These are phyloP conservation scores for Fusarium decemcellulare DNA, from an alignment of 2,329 filamentous ascomycete genomes.

Conservation along the genomic window DNA sequence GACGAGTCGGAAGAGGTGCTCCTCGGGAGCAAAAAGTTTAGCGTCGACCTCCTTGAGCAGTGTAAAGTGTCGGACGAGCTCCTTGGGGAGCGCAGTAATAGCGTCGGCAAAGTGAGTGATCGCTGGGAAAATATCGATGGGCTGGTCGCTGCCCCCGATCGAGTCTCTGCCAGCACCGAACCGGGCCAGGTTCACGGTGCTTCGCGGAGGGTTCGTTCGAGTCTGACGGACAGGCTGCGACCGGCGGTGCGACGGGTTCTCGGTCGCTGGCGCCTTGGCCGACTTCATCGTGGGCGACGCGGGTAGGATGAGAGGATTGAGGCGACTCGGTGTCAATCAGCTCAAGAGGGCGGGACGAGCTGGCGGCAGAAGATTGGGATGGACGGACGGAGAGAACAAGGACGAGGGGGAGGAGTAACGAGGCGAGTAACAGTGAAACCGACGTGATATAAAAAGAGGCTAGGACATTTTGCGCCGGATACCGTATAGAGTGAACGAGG, in stretches of 20 bases:
- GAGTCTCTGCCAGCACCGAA: slow-evolving; percentile 60
- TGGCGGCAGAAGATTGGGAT: slow-evolving; percentile 33
- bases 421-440: slow-evolving; percentile 41
- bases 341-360: slow-evolving; percentile 39
- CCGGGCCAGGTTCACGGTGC: slow-evolving; percentile 63
- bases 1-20: slow-evolving; percentile 83
- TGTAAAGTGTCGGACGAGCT: slow-evolving; percentile 96
- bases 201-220: slow-evolving; percentile 74
- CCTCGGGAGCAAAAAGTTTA: slow-evolving; percentile 92
- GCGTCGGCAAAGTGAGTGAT: slow-evolving; percentile 88
- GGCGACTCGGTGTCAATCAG: slow-evolving; percentile 38
- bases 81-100: slow-evolving; percentile 91
- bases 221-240: slow-evolving; percentile 76
- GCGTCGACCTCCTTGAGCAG: slow-evolving; percentile 98
- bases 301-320: slow-evolving; percentile 32
- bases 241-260: slow-evolving; percentile 67
- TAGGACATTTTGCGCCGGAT: slow-evolving; percentile 46
- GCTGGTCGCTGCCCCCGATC: slow-evolving; percentile 66
- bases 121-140: slow-evolving; percentile 77
- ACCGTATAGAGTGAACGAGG: slow-evolving; percentile 31
- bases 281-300: slow-evolving; percentile 67
- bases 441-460: slow-evolving; percentile 32
- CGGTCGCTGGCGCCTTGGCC: slow-evolving; percentile 61
- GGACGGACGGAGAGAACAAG: slow-evolving; percentile 14
- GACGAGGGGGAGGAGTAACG: slow-evolving; percentile 21